phyloP scores from a whole-genome alignment of 73 alveolate species.

The Paramecium biaurelia region DNA sequence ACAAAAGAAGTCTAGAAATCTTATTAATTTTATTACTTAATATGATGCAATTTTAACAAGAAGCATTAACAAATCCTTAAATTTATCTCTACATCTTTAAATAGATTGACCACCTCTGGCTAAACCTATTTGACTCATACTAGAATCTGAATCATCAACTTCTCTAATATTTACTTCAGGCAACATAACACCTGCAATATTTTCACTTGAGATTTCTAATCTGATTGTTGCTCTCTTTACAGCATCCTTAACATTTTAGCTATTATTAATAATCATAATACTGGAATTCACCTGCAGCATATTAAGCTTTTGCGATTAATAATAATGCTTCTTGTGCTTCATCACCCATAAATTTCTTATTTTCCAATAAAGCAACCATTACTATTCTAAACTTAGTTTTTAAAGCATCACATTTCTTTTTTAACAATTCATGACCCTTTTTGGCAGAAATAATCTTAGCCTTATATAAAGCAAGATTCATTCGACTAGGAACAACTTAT shows the following conservation, averaged over 20 bases:
- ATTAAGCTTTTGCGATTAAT: constrained; percentile 86
- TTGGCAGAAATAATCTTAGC: constrained; percentile 85
- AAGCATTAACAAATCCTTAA: constrained; percentile 73
- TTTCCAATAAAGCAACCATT: constrained; percentile 71
- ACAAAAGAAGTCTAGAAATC: constrained; percentile 78
- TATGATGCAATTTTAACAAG: constrained; percentile 92
- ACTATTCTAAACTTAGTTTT: constrained; percentile 76
- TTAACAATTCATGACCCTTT: constrained; percentile 95
- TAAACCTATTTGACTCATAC: constrained; percentile 78
- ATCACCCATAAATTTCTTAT: constrained; percentile 82
- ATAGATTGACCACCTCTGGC: constrained; percentile 92
- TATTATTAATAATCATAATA: constrained; percentile 28
- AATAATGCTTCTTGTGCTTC: constrained; percentile 79
- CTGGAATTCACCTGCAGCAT: constrained; percentile 91
- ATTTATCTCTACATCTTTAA: constrained; percentile 79
- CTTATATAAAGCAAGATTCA: constrained; percentile 69
- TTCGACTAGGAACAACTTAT: constrained; percentile 56
- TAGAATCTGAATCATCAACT: constrained; percentile 70
- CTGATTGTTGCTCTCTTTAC: constrained; percentile 80
- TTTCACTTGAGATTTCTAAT: constrained; percentile 71
- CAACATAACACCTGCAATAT: constrained; percentile 86
- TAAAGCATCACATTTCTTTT: constrained; percentile 96
- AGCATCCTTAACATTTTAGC: constrained; percentile 70
- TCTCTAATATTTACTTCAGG: constrained; percentile 63
- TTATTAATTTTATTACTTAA: neutral